Base-by-base conservation (phyloP, 345 rosid species). In the Lepidium didymum region DNA sequence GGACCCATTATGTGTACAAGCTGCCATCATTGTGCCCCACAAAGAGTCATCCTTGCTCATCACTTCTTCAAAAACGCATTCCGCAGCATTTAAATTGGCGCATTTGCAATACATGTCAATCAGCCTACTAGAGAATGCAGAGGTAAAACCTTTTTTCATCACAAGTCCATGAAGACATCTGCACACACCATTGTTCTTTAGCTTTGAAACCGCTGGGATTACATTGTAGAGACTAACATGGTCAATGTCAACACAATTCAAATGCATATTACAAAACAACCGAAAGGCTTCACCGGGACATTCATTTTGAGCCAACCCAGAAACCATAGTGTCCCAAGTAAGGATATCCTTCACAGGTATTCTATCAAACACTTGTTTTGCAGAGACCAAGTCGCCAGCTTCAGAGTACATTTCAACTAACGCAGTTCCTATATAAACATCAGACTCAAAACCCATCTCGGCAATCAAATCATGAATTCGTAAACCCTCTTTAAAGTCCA, bases 21-120 rank as follows among this genome's bases (percentile, higher is more conserved):
- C 87, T 1, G 89, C 78, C 81, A 87, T 83, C 81, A 87, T 85
- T 19, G 84, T 70, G 5, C 79, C 74, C 82, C 86, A 83, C 0
- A 78, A 81, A 66, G 74, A 76, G 46, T 46, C 76, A 76, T 77
- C 83, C 61, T 12, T 71, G 23, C 75, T 62, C 34, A 0, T 10
- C 77, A 79, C 70, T 9, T 18, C 50, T 54, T 79, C 79, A 58
- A 87, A 87, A 58, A 81, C 31, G 33, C 41, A 62, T 19, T 69
- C 70, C 69, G 89, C 87, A 14, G 38, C 68, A 67, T 60, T 54
- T 3, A 81, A 50, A 37, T 79, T 71, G 7, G 69, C 76, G 27
- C 87, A 80, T 57, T 85, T 87, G 31, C 80, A 46, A 18, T 87
- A 87, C 69, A 81, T 75, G 43, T 85, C 92, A 56, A 83, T 81